Evolutionary conservation across 495 filamentous ascomycete species (phyloP).

Genomic region (Aspergillus diversus): DNA sequence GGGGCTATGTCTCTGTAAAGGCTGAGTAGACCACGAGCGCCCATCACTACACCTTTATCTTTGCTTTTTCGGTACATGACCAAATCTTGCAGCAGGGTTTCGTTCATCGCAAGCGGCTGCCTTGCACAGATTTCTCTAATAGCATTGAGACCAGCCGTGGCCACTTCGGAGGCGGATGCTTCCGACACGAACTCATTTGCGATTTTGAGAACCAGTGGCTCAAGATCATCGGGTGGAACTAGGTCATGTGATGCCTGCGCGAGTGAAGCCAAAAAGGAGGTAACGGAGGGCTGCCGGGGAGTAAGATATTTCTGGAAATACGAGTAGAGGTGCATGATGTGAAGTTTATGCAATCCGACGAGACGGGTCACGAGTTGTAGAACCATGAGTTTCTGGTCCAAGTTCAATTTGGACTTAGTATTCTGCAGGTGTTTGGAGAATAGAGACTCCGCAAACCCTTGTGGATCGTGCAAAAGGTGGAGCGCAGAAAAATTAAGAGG

Average conservation of each 20-base stretch:
- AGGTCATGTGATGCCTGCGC: conserved; percentile 90
- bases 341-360: conserved; percentile 90
- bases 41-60: conserved; percentile 98
- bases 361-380: conserved; percentile 88
- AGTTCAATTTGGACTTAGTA: conserved; percentile 77
- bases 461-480: conserved; percentile 94
- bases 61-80: conserved; percentile 96
- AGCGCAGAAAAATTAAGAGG: conserved; percentile 96
- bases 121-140: conserved; percentile 92
- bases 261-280: conserved; percentile 89
- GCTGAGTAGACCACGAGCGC: conserved; percentile 84
- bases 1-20: conserved; percentile 90
- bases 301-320: conserved; percentile 84
- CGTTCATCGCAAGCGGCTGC: conserved; percentile 93
- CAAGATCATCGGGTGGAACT: conserved; percentile 90
- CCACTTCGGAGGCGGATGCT: conserved; percentile 86
- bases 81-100: conserved; percentile 93
- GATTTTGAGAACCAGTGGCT: conserved; percentile 92
- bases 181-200: conserved; percentile 98
- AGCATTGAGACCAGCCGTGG: conserved; percentile 88
- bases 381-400: conserved; percentile 89
- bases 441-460: conserved; percentile 88
- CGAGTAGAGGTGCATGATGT: conserved; percentile 81
- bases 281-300: conserved; percentile 89
- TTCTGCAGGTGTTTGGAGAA: conserved; percentile 92